These are phyloP conservation scores for Candida coleopterorum DNA, from an alignment of 805 yeast species.

Conservation along the genomic window DNA sequence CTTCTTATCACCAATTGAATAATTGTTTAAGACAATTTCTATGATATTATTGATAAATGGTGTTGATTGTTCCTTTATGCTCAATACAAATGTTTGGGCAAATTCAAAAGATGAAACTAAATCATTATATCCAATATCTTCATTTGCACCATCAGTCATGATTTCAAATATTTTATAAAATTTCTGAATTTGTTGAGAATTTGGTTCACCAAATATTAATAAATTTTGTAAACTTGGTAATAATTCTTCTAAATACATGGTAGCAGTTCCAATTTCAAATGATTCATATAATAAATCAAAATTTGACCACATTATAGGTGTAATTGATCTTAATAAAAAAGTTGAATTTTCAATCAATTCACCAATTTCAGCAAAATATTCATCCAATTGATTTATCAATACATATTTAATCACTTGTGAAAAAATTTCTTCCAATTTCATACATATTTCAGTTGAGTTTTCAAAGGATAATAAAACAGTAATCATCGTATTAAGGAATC, in stretches of 20 bases:
- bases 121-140: conserved; percentile 48
- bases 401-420: conserved; percentile 68
- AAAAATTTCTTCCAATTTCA: conserved; percentile 59
- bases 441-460: conserved; percentile 64
- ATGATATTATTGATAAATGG: conserved; percentile 44
- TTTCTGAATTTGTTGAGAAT: conserved; percentile 17
- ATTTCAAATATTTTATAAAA: conserved; percentile 45
- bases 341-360: conserved; percentile 57
- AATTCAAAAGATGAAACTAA: conserved; percentile 55
- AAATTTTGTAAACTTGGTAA: conserved; percentile 71
- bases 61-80: conserved; percentile 44
- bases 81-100: conserved; percentile 58
- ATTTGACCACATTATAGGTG: conserved; percentile 72
- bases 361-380: conserved; percentile 71
- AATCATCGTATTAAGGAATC: conserved; percentile 74
- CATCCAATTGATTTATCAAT: conserved; percentile 59
- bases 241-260: conserved; percentile 70
- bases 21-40: conserved; percentile 29
- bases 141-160: conserved; percentile 2
- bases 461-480: conserved; percentile 82
- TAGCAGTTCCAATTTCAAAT: conserved; percentile 39
- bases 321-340: conserved; percentile 33
- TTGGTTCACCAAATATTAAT: conserved; percentile 49
- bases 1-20: conserved; percentile 17
- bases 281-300: conserved; percentile 44